Base-by-base conservation (phyloP, 306 rosid species). In the Adenanthera pavonina region DNA sequence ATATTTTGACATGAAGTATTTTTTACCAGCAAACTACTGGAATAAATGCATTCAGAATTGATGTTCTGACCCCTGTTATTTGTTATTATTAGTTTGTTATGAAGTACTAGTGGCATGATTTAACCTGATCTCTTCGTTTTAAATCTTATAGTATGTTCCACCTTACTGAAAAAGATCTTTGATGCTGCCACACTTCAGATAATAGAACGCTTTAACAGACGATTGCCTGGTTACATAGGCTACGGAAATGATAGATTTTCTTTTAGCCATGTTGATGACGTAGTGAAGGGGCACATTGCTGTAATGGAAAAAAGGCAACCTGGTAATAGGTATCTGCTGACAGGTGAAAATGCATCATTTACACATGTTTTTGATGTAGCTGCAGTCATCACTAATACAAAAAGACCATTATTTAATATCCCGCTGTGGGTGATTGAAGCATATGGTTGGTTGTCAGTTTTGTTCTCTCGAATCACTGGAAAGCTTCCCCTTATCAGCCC, bases 281-380 rank as follows among this genome's bases (percentile, higher is more conserved):
- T 93, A 52, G 98, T 88, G 66, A 94, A 90, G 14, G 99, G 94
- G 72, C 99, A 93, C 60, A 85, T 95, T 84, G 86, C 86, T 12
- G 98, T 93, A 3, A 85, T 93, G 96, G 41, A 71, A 48, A 89
- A 85, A 74, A 98, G 98, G 19, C 64, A 74, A 76, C 47, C 43
- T n/a, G 99, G 99, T 47, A 88, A 83, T 75, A 87, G 99, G 66
- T 93, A 93, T 84, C 84, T 93, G 10, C 85, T 95, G 25, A 88
- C 99, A 0, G 98, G 99, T 74, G 99, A 95, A 86, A 95, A 93
- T 86, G 93, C 93, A 0, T 95, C 99, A 9, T 92, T 95, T 77
- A 86, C 66, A 4, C 81, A 84, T 65, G 91, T 93, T 85, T 95
- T 95, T 75, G 96, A 93, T 79, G 38, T 88, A 76, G 93, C 97